Evolutionary conservation across 371 early-diverging fungal species (phyloP).

Genomic region (Mortierella sp.): DNA sequence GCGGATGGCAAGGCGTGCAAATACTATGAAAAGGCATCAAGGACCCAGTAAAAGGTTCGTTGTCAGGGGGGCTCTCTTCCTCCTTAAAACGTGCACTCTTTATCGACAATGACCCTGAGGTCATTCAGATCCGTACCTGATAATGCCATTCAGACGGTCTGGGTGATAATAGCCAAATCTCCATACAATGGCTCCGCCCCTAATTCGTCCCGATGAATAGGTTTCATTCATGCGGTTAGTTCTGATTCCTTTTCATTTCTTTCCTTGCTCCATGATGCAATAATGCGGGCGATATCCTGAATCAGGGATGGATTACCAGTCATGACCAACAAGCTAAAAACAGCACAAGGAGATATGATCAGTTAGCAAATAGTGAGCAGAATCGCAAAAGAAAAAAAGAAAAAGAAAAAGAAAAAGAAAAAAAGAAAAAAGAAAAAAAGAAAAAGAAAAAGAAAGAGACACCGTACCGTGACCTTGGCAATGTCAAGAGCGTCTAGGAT

Average conservation of each 20-base stretch:
- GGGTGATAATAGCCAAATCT: slow-evolving; percentile 74
- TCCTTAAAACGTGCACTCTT: too few species aligned
- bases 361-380: too few species aligned
- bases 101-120: too few species aligned
- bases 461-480: slow-evolving; percentile 65
- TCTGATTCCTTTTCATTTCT: too few species aligned
- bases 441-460: background rate
- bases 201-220: background rate
- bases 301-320: slow-evolving; percentile 66
- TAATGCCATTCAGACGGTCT: slow-evolving; percentile 68
- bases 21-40: slow-evolving; percentile 39
- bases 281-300: too few species aligned
- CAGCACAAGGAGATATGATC: too few species aligned
- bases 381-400: background rate
- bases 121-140: slow-evolving; percentile 42
- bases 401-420: background rate
- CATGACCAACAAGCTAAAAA: slow-evolving; percentile 67
- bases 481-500: slow-evolving; percentile 70
- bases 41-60: background rate
- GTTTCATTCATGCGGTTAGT: too few species aligned
- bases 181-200: slow-evolving; percentile 78
- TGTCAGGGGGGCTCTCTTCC: background rate
- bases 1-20: slow-evolving; percentile 72
- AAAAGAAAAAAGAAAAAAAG: background rate
- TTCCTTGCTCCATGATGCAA: too few species aligned